phyloP scores from a whole-genome alignment of 257 asterid species.

The Capsicum chinense region DNA sequence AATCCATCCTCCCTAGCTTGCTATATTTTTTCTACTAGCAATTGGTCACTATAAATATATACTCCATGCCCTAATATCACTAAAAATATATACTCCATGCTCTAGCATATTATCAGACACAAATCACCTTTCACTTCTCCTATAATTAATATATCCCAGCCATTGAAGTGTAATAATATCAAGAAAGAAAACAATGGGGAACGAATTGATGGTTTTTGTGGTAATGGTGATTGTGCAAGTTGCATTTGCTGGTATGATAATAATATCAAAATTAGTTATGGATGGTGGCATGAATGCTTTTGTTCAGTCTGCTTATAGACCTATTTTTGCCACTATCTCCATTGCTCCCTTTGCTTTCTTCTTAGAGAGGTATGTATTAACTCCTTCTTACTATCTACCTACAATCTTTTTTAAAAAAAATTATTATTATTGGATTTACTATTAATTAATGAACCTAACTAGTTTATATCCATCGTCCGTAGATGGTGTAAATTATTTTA shows the following conservation, averaged over 20 bases:
- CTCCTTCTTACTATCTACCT: not conserved
- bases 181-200: constrained; percentile 41
- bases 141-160: not conserved
- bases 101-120: not conserved
- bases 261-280: constrained; percentile 78
- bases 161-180: not conserved
- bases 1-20: not conserved
- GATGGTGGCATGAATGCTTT: constrained; percentile 90
- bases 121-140: not conserved
- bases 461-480: too few species aligned
- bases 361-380: constrained; percentile 62
- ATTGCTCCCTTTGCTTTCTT: constrained; percentile 74
- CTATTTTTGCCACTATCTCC: constrained; percentile 62
- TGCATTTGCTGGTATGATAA: constrained; percentile 84
- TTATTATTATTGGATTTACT: too few species aligned
- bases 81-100: too few species aligned
- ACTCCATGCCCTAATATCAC: not conserved
- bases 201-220: constrained; percentile 52
- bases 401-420: not conserved
- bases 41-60: not conserved
- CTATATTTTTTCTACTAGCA: not conserved
- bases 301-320: constrained; percentile 86
- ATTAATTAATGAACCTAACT: too few species aligned
- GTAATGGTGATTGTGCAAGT: constrained; percentile 72
- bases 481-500: too few species aligned